These are phyloP conservation scores for Xylaria bambusicola DNA, from an alignment of 495 filamentous ascomycete genomes.

Conservation along the genomic window DNA sequence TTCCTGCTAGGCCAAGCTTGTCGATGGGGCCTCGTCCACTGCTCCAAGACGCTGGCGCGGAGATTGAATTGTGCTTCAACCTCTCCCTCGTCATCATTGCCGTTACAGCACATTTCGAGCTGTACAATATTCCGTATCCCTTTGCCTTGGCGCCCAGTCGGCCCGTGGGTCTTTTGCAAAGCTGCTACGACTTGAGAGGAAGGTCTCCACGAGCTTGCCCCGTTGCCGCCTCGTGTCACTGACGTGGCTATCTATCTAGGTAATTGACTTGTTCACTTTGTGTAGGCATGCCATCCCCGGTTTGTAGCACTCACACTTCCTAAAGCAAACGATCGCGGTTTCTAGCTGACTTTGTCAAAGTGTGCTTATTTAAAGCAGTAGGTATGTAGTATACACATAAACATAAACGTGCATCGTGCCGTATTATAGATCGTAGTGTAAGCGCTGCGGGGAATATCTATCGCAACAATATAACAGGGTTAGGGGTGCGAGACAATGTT, in stretches of 20 bases:
- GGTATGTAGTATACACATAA: not conserved
- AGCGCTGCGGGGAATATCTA: no score
- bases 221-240: constrained; percentile 3
- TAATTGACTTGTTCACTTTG: not conserved
- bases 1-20: not conserved
- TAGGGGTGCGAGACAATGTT: no score
- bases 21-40: not conserved
- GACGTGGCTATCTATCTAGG: constrained; percentile 10
- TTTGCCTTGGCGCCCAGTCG: constrained; percentile 14
- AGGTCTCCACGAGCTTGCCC: constrained; percentile 12
- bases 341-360: constrained; percentile 1
- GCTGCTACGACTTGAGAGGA: constrained; percentile 16
- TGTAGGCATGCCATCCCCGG: not conserved
- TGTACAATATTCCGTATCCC: constrained; percentile 15
- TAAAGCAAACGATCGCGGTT: no score
- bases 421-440: no score
- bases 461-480: no score
- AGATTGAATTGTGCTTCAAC: not conserved
- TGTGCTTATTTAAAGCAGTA: not conserved
- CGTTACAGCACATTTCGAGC: constrained; percentile 13
- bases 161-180: constrained; percentile 11
- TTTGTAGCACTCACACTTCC: constrained; percentile 5
- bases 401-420: no score
- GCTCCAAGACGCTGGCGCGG: not conserved
- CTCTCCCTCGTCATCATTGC: not conserved